Evolutionary conservation across 768 basidiomycete genomes (phyloP).

Genomic region (Suillus subluteus): DNA sequence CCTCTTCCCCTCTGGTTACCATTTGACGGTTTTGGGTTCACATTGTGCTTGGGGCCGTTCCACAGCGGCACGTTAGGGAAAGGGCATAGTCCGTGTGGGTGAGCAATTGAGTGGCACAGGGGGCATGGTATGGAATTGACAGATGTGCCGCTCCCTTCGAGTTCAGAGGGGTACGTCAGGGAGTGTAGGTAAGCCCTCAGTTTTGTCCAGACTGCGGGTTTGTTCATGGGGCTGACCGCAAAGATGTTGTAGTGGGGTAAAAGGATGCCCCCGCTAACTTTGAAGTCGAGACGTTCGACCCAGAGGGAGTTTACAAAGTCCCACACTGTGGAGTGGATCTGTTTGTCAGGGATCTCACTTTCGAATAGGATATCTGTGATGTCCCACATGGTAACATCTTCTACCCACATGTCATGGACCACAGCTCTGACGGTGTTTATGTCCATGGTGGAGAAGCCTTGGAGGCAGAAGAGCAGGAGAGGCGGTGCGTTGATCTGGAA

Average conservation of each 20-base stretch:
- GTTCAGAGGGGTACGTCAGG: neutral
- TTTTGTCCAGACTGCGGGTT: neutral
- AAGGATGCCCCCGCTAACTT: neutral
- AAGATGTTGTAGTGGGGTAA: neutral
- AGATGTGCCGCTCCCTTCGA: rapidly evolving
- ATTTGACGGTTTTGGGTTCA: rapidly evolving
- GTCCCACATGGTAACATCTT: neutral
- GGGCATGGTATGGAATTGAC: neutral
- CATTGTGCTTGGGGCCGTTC: neutral
- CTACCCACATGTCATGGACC: neutral
- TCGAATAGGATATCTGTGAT: neutral
- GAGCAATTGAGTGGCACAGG: neutral
- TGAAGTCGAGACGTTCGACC: neutral
- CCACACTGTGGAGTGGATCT: rapidly evolving
- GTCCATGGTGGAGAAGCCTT: no score
- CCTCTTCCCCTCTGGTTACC: no score
- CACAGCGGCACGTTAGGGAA: neutral
- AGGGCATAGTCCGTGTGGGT: neutral
- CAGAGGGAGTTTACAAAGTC: neutral
- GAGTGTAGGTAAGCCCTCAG: neutral
- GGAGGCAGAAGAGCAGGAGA: neutral
- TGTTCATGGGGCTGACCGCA: neutral
- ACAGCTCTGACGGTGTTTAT: rapidly evolving
- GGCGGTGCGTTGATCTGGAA: no score
- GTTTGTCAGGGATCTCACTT: neutral